Evolutionary conservation across 2,329 filamentous ascomycete genomes (phyloP).

Genomic region (Drechslerella stenobrocha): DNA sequence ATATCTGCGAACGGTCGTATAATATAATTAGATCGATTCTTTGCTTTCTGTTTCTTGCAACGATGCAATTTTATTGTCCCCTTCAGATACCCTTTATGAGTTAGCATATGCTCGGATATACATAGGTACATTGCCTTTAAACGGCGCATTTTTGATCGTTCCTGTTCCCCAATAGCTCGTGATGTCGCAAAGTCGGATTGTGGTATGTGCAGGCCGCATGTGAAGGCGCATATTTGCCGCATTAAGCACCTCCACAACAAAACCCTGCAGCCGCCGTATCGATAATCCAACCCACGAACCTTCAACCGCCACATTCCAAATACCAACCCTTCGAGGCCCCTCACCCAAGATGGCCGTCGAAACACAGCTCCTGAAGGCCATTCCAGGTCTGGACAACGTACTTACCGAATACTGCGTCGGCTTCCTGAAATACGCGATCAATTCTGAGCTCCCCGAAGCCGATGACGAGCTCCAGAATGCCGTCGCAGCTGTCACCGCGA

Average conservation of each 20-base stretch:
- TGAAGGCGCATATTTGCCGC: slow-evolving; percentile 1
- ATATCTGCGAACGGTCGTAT: neutral
- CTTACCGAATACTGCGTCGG: slow-evolving; percentile 91
- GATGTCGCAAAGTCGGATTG: neutral
- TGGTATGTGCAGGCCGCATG: too few relatives aligned
- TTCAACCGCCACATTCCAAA: neutral
- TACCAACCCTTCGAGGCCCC: neutral
- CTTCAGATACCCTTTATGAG: slow-evolving; percentile 1
- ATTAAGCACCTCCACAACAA: slow-evolving; percentile 5
- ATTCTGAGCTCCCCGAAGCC: slow-evolving; percentile 72
- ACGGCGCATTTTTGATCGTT: too few relatives aligned
- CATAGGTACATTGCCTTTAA: too few relatives aligned
- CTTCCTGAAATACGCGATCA: slow-evolving; percentile 91
- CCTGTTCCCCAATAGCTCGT: too few relatives aligned
- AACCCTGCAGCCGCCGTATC: neutral
- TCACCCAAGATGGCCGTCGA: slow-evolving; percentile 33
- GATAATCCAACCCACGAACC: slow-evolving; percentile 1
- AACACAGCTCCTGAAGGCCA: slow-evolving; percentile 57
- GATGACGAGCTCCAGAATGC: slow-evolving; percentile 79
- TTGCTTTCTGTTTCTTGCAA: neutral
- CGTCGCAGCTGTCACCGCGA: slow-evolving; percentile 77
- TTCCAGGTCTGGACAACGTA: slow-evolving; percentile 84
- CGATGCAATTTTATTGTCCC: too few relatives aligned
- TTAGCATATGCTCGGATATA: neutral
- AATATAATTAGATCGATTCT: slow-evolving; percentile 21